Conservation (phyloP, 352 stramenopile genomes). For the Phytopythium montanum region DNA sequence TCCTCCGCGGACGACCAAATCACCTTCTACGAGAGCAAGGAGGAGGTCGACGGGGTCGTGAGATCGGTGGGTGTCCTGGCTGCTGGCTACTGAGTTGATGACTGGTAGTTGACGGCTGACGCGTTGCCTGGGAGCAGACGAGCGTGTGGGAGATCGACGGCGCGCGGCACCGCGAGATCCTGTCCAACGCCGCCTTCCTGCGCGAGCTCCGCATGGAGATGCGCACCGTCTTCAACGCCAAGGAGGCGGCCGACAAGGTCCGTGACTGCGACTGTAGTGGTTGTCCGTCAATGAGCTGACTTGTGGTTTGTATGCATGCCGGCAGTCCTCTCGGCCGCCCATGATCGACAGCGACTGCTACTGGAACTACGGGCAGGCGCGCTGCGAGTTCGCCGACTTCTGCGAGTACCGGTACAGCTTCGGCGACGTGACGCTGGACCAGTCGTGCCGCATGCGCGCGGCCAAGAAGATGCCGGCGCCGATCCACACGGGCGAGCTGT, state of each 20-base stretch:
- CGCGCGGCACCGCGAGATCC: conserved; percentile 65
- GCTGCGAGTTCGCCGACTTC: conserved; percentile 71
- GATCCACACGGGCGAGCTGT: conserved; percentile 7
- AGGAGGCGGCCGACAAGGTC: conserved; percentile 54
- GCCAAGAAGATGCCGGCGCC: conserved; percentile 10
- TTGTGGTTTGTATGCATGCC: background rate
- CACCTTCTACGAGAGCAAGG: conserved; percentile 70
- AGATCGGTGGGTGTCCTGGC: conserved; percentile 32
- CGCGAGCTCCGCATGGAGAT: conserved; percentile 70
- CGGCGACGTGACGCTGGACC: conserved; percentile 74
- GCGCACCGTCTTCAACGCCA: conserved; percentile 59
- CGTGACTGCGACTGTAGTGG: background rate
- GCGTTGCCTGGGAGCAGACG: conserved; percentile 30
- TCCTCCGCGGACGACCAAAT: conserved; percentile 46
- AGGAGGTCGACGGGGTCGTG: conserved; percentile 18
- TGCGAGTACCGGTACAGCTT: conserved; percentile 85
- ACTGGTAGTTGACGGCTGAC: background rate
- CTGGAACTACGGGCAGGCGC: conserved; percentile 75
- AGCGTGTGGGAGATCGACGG: conserved; percentile 82
- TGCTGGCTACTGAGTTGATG: background rate
- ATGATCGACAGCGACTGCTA: conserved; percentile 78
- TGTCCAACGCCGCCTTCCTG: conserved; percentile 66
- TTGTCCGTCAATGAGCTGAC: background rate
- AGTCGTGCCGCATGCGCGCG: conserved; percentile 64
- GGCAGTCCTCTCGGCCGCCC: conserved; percentile 51